Evolutionary conservation across 225 moss, liverwort and hornwort species (phyloP), one percentile per base, ranked within the genome.

Genomic region (Thuidium tamariscinum): DNA sequence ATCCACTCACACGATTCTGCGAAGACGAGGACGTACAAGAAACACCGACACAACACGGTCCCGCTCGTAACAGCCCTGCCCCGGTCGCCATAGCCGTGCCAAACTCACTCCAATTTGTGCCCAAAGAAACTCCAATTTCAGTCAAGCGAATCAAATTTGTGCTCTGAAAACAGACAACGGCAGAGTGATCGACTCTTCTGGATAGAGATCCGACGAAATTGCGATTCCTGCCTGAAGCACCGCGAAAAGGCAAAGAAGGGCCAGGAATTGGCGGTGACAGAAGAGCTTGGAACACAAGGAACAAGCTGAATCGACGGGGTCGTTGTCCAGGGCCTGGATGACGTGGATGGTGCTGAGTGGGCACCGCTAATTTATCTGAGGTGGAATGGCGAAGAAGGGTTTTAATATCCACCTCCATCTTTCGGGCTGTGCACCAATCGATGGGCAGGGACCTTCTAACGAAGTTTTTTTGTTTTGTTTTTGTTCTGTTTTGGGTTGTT

Each of bases 251-350:
- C 46, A 8, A 37, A 66, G 57, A 11, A 42, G 59, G 79, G 74
- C 68, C 57, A 83, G 74, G 57, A 88, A 77, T 69, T 90, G 87
- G 92, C 87, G 92, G 92, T 91, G 89, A 36, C 57, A 27, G 39
- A 63, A 62, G 76, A 42, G 79, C 89, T 88, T 93, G 91, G 84
- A 26, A 85, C 78, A 57, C 91, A 91, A 88, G 91, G 69, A 83
- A 59, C 76, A 59, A 80, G 36, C 79, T 77, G 89, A 89, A 93
- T 90, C 89, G 93, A 79, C 86, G 82, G 71, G 87, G 83, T 77
- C 62, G 73, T 60, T 79, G 55, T 67, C 17, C 37, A 7, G 23
- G 5, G 13, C 1, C 3, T 3, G 2, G 63, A 59, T 59, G 89
- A 91, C 59, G 79, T 82, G 89, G 91, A 60, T 2, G 17, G 0